Evolutionary conservation across 805 yeast genomes (phyloP).

Genomic region (Peterozyma toletana): DNA sequence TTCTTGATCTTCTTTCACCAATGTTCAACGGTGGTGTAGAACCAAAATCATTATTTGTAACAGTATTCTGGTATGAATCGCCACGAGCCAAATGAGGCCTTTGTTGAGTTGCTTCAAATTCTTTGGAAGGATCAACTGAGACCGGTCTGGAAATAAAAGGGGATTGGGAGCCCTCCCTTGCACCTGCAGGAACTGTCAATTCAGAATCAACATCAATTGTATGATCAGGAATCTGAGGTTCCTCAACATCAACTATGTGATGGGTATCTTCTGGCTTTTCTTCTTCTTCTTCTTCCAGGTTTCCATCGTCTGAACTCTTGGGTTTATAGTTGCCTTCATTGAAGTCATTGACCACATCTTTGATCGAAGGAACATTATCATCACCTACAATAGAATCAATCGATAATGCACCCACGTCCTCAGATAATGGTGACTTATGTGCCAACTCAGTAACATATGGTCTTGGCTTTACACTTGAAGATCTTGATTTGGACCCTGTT

Average conservation of each 20-base stretch:
- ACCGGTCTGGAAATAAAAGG: constrained; percentile 11
- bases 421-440: constrained; percentile 5
- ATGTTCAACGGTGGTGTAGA: constrained; percentile 31
- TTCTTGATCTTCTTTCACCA: constrained; percentile 30
- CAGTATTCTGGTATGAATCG: constrained; percentile 62
- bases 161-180: constrained; percentile 33
- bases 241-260: constrained; percentile 5
- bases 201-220: constrained; percentile 29
- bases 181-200: constrained; percentile 36
- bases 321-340: constrained; percentile 20
- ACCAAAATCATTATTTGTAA: constrained; percentile 29
- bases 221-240: constrained; percentile 23
- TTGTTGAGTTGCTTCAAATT: constrained; percentile 19
- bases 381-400: constrained; percentile 6
- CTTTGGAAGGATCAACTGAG: constrained; percentile 14
- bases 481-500: constrained; percentile 9
- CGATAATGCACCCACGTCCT: background rate
- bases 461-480: constrained; percentile 4
- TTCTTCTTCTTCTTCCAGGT: constrained; percentile 5
- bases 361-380: constrained; percentile 18
- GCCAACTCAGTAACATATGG: background rate
- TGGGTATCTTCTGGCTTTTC: constrained; percentile 9
- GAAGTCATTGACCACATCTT: constrained; percentile 22
- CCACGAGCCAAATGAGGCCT: constrained; percentile 72
- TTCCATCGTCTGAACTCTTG: constrained; percentile 5